These are phyloP conservation scores for Dioscorea alata DNA, from an alignment of 106 monocot genomes.

Conservation along the genomic window DNA sequence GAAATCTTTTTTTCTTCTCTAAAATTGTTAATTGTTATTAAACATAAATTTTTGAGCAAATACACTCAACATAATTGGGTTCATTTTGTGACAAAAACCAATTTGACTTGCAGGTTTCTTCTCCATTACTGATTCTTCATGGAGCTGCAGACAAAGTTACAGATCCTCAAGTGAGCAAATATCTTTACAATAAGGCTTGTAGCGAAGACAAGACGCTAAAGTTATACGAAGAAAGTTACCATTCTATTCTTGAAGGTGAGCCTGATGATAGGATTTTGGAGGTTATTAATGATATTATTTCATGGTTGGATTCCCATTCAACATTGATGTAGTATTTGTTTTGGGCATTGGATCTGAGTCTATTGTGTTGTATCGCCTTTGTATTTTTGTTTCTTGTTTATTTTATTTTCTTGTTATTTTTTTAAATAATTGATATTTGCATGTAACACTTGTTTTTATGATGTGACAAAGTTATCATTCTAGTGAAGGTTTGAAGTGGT, in stretches of 20 bases:
- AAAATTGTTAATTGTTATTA: too few relatives aligned
- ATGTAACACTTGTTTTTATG: too few relatives aligned
- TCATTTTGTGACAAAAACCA: background rate
- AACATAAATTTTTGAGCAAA: too few relatives aligned
- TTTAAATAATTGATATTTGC: too few relatives aligned
- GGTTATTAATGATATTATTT: conserved; percentile 70
- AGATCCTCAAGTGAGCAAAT: conserved; percentile 80
- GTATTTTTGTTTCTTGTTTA: too few relatives aligned
- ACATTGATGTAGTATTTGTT: background rate
- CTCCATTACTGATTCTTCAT: conserved; percentile 85
- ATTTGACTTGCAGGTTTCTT: conserved; percentile 42
- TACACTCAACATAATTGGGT: too few relatives aligned
- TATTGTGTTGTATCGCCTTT: too few relatives aligned
- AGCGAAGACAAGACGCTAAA: conserved; percentile 73
- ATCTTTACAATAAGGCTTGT: conserved; percentile 61
- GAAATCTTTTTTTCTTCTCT: too few relatives aligned
- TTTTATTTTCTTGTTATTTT: too few relatives aligned
- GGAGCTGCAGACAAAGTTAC: conserved; percentile 96
- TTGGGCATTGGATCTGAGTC: background rate
- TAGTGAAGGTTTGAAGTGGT: too few relatives aligned
- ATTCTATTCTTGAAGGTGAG: conserved; percentile 88
- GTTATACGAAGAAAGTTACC: conserved; percentile 81
- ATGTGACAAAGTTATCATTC: too few relatives aligned
- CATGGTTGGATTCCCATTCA: conserved; percentile 73
- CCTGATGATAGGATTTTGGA: conserved; percentile 69